Conservation (phyloP, 331 rosid genomes). For the Rhamnella rubrinervis region DNA sequence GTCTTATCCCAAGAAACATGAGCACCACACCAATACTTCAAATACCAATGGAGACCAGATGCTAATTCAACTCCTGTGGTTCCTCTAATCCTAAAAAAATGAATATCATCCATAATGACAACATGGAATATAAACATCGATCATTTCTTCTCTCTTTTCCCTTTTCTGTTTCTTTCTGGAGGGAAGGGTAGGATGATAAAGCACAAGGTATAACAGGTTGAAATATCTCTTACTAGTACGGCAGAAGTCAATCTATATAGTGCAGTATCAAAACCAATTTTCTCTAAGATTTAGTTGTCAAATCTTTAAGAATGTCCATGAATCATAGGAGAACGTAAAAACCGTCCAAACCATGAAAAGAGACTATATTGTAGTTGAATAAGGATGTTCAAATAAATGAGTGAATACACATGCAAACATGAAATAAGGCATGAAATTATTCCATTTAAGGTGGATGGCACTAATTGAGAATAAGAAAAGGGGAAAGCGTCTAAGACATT, state of each 20-base stretch:
- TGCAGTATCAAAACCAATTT: neutral
- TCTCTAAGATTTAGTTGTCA: neutral
- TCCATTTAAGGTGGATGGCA: no score
- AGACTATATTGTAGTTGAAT: neutral
- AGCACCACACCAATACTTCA: slow-evolving; percentile 89
- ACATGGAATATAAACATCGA: slow-evolving; percentile 3
- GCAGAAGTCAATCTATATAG: neutral
- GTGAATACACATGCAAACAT: no score
- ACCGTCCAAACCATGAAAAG: neutral
- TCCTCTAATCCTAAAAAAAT: slow-evolving; percentile 59
- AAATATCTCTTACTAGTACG: neutral
- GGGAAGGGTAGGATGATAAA: no score
- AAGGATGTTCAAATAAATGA: no score
- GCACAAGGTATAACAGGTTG: no score
- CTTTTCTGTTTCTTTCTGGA: neutral
- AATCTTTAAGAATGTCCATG: neutral
- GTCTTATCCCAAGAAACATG: slow-evolving; percentile 96
- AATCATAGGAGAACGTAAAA: neutral
- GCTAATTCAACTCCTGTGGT: slow-evolving; percentile 89
- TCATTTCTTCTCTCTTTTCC: neutral
- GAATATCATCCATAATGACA: slow-evolving; percentile 9
- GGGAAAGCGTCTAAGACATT: no score
- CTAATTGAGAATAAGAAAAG: no score
- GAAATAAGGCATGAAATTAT: no score
- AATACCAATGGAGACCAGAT: slow-evolving; percentile 93